A percentile compares a stretch with the other conserved stretches of the same genome.
Evolutionary conservation across 371 early-diverging fungal genomes (phyloP).

Genomic region (Zychaea mexicana): DNA sequence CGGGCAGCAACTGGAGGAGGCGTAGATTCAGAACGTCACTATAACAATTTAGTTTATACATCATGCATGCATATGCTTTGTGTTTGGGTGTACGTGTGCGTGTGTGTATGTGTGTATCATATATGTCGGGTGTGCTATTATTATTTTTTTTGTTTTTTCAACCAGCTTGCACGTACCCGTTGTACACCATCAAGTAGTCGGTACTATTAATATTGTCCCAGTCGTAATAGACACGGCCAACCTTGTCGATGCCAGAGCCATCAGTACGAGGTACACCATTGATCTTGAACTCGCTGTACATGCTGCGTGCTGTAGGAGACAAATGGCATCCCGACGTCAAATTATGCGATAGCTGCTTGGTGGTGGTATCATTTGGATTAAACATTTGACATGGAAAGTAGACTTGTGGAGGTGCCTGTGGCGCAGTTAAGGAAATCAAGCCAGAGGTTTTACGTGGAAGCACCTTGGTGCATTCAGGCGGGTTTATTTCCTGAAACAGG

Average conservation of each 20-base stretch:
- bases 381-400: conserved; percentile 76
- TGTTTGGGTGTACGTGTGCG: not conserved
- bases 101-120: conserved; percentile 1
- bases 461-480: conserved; percentile 59
- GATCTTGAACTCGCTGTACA: conserved; percentile 30
- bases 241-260: conserved; percentile 30
- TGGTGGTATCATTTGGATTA: conserved; percentile 45
- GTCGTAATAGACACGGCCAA: conserved; percentile 67
- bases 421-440: conserved; percentile 17
- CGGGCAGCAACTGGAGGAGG: conserved; percentile 33
- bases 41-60: conserved; percentile 5
- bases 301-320: conserved; percentile 36
- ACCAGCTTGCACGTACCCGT: conserved; percentile 54
- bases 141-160: conserved; percentile 3
- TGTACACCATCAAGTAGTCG: conserved; percentile 64
- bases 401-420: conserved; percentile 30
- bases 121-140: not conserved
- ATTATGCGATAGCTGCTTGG: conserved; percentile 45
- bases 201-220: conserved; percentile 64
- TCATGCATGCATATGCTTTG: conserved; percentile 4
- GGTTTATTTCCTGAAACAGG: conserved; percentile 49
- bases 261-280: conserved; percentile 28
- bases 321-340: conserved; percentile 62
- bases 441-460: conserved; percentile 6
- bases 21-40: conserved; percentile 46